Percentiles rank a stretch among this genome's conserved stretches.
Conservation (phyloP, 495 filamentous ascomycete species). For the Daldinia bambusicola region DNA sequence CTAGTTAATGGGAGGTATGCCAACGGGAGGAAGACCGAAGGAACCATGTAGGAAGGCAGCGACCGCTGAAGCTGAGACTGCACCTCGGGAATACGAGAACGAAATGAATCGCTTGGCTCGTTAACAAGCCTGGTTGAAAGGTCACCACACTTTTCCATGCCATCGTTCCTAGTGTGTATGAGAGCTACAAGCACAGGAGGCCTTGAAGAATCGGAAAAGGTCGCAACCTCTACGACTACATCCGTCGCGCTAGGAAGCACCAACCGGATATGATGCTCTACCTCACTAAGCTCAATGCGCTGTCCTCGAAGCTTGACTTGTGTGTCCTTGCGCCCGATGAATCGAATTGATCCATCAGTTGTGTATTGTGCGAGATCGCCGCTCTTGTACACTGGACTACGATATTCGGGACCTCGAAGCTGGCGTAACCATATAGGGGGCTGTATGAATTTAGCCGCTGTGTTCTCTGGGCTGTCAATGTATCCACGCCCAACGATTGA, state of each 20-base stretch:
- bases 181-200: background rate
- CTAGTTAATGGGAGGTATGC: too few relatives aligned
- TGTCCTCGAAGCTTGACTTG: constrained; percentile 14
- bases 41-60: background rate
- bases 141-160: background rate
- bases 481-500: background rate
- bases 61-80: background rate
- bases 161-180: background rate
- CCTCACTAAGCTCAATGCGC: constrained; percentile 6
- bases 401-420: too few relatives aligned
- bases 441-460: background rate
- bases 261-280: constrained; percentile 10
- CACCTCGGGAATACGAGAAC: background rate
- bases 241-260: background rate
- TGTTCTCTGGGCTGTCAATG: background rate
- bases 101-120: background rate
- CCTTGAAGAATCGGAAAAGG: background rate
- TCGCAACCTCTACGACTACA: background rate
- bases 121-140: background rate
- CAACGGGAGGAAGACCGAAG: background rate
- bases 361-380: constrained; percentile 9
- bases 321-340: constrained; percentile 9
- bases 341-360: background rate
- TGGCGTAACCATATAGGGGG: background rate
- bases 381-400: background rate